Base-by-base conservation (phyloP, 208 protist genomes). In the Herpetomonas tarakana region DNA sequence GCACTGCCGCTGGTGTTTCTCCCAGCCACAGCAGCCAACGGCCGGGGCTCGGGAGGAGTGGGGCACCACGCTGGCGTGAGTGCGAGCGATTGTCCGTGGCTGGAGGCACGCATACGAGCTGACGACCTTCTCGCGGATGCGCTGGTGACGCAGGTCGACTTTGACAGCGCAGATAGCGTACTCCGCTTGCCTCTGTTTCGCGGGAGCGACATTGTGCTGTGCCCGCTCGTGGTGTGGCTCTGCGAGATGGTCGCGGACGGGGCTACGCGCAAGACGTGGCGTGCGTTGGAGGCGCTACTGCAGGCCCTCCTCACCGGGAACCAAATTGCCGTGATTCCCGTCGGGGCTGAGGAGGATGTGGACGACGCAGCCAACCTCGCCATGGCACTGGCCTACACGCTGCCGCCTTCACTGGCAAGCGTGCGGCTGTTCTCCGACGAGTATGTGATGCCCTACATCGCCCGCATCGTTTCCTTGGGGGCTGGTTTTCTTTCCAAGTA, bases 401-500 rank as follows among this genome's bases (percentile, higher is more conserved):
- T 94, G 38, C 88, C 88, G n/a, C 66, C 61, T 21, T 47, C 66
- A 21, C 53, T 91, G 44, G 53, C 57, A 18, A 62, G 47, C 25
- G 61, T 57, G 61, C 52, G 59, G 28, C 14, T 87, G 16, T 69
- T 68, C 56, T 58, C 80, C 1, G 66, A 86, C n/a, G 61, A 65
- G 4, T 88, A 93, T 41, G 56, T 78, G 6, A 81, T 88, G 79
- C 81, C 83, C 6, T 89, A 88, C 58, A 56, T 65, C 46, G 76
- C 75, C 19, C 72, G 75, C 25, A 69, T 93, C 24, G 52, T 91
- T 25, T 76, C 72, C 18, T 91, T 84, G 57, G 55, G 45, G 54
- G 30, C 1, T 6, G 38, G 29, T 1, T 63, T 73, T 49, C 67
- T 74, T 63, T 60, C 7, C 52, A 68, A 4, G 16, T 24, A 49